phyloP scores from a whole-genome alignment of 768 basidiomycete genomes.

The Amanita pallidorosea region DNA sequence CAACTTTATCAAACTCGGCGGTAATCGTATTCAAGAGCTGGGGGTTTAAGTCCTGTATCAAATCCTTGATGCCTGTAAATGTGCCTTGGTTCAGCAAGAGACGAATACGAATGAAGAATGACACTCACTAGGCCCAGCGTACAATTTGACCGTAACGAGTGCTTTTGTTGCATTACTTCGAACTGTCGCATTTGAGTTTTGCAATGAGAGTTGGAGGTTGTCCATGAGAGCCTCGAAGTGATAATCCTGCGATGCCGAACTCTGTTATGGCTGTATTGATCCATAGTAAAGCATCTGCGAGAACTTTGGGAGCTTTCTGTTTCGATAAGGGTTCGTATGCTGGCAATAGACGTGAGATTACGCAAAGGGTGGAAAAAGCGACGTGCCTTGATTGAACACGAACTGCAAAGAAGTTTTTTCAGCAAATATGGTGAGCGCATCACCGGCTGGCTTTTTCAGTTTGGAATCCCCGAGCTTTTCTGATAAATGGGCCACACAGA shows the following conservation, averaged over 20 bases:
- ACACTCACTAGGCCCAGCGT: conserved; percentile 72
- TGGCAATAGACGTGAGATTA: conserved; percentile 18
- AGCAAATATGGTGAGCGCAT: conserved; percentile 70
- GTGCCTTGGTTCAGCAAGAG: background rate
- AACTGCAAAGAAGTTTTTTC: conserved; percentile 95
- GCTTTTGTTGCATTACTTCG: conserved; percentile 90
- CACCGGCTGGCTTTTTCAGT: conserved; percentile 92
- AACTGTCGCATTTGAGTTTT: conserved; percentile 91
- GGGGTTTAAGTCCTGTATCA: conserved; percentile 90
- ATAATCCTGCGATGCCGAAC: conserved; percentile 84
- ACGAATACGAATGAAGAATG: background rate
- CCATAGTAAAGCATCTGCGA: conserved; percentile 87
- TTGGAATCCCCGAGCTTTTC: conserved; percentile 97
- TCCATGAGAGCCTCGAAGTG: conserved; percentile 80
- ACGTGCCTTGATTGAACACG: conserved; percentile 80
- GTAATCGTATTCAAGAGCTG: conserved; percentile 87
- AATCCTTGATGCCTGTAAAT: conserved; percentile 73
- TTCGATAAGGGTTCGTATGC: conserved; percentile 90
- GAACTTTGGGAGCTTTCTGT: conserved; percentile 95
- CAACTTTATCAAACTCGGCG: conserved; percentile 87
- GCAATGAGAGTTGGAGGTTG: conserved; percentile 76
- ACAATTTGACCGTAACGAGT: conserved; percentile 83
- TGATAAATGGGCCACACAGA: conserved; percentile 70
- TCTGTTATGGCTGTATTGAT: conserved; percentile 77
- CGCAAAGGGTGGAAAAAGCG: background rate